These are phyloP conservation scores for Clavispora santaluciae DNA, from an alignment of 805 yeast genomes.

Conservation along the genomic window DNA sequence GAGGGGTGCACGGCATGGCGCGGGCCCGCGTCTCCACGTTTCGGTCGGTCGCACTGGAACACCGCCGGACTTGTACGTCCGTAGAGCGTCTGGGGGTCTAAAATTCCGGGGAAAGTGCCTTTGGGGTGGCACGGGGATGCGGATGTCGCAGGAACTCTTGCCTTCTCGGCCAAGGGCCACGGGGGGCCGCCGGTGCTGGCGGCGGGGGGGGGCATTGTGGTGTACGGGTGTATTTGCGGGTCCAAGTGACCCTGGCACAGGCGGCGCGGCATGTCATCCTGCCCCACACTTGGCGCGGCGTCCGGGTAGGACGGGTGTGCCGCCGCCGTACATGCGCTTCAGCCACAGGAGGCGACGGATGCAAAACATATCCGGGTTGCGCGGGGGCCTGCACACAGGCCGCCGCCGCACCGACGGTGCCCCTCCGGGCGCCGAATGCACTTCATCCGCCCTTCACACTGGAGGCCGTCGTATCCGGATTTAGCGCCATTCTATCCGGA, in stretches of 20 bases:
- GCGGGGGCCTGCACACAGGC: background rate
- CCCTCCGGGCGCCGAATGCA: background rate
- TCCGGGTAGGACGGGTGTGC: background rate
- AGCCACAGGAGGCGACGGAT: background rate
- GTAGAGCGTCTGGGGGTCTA: too few relatives aligned
- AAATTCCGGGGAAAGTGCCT: too few relatives aligned
- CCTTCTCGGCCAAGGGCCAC: too few relatives aligned
- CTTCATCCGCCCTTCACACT: too few relatives aligned
- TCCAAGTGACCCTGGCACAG: background rate
- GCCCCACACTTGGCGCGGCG: background rate
- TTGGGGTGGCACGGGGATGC: too few relatives aligned
- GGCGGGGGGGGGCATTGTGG: too few relatives aligned
- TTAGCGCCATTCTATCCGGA: background rate
- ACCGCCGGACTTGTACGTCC: background rate
- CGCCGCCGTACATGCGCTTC: background rate
- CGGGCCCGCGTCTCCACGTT: too few relatives aligned
- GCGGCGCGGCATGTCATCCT: background rate
- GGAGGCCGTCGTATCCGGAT: background rate
- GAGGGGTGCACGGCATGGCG: slow-evolving; percentile 1
- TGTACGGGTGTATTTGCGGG: background rate
- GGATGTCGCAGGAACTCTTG: too few relatives aligned
- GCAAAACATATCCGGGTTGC: background rate
- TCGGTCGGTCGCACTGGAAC: background rate
- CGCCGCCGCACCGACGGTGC: too few relatives aligned
- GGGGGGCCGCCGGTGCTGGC: too few relatives aligned